phyloP scores from a whole-genome alignment of 805 yeast genomes.

The Wickerhamomyces xylosicus region DNA sequence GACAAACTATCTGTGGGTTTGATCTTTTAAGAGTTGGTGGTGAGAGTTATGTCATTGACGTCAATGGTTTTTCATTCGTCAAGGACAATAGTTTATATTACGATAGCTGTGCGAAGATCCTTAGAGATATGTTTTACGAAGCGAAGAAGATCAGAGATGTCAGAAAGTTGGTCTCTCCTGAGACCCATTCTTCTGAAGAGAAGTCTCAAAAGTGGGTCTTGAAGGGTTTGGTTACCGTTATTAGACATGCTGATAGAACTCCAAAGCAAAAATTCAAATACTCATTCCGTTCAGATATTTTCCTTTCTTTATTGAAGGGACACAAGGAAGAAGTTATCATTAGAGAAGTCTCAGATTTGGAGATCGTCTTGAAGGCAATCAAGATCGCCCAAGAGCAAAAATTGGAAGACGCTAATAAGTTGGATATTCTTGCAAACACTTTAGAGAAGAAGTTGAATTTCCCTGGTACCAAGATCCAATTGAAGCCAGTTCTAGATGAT shows the following conservation, averaged over 20 bases:
- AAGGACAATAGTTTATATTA: slow-evolving; percentile 85
- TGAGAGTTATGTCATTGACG: slow-evolving; percentile 87
- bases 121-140: slow-evolving; percentile 62
- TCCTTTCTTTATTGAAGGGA: slow-evolving; percentile 81
- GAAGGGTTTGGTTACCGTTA: slow-evolving; percentile 83
- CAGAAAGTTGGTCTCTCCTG: slow-evolving; percentile 25
- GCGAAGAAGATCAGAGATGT: slow-evolving; percentile 41
- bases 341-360: slow-evolving; percentile 77
- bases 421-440: slow-evolving; percentile 69
- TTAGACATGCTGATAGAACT: slow-evolving; percentile 96
- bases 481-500: slow-evolving; percentile 73
- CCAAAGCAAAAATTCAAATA: slow-evolving; percentile 97
- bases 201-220: slow-evolving; percentile 85
- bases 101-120: slow-evolving; percentile 68
- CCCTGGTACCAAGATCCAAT: slow-evolving; percentile 94
- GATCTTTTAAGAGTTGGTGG: slow-evolving; percentile 88
- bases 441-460: slow-evolving; percentile 79
- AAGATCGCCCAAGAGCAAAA: slow-evolving; percentile 68
- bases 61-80: slow-evolving; percentile 95
- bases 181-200: slow-evolving; percentile 24
- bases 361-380: slow-evolving; percentile 78
- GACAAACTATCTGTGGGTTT: slow-evolving; percentile 95
- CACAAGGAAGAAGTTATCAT: slow-evolving; percentile 94
- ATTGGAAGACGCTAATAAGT: slow-evolving; percentile 72
- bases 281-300: slow-evolving; percentile 81